Evolutionary conservation across 768 basidiomycete genomes (phyloP), one percentile per base, ranked within the genome.

Genomic region (Gloeopeniophorella convolvens): DNA sequence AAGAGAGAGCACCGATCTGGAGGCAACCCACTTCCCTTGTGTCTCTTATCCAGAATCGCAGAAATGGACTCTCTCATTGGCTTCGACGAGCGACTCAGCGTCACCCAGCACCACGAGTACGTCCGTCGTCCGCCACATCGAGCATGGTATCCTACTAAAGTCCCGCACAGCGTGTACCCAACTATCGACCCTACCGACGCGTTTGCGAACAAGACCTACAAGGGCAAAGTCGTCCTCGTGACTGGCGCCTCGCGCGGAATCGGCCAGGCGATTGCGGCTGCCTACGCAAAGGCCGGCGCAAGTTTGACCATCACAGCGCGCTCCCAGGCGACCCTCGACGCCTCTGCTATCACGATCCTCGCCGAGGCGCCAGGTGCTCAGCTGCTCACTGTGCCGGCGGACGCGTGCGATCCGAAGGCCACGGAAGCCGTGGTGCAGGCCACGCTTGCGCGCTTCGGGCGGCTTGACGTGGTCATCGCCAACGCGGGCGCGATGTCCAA

Each of bases 391-490:
- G 41, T 56, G 12, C 32, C 16, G 10, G 43, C 56, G 1, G 57
- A 60, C 43, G 48, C 54, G n/a, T n/a, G 13, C 48, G 48, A 45
- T 26, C 20, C 13, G 12, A 6, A 9, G 21, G 12, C 15, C 37
- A 39, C 4, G 37, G 26, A 32, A 7, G 46, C 45, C 13, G 35
- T 33, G 4, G 34, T 62, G 27, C 45, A 51, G 20, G 20, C 32
- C 5, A 50, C 50, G 2, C 58, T 59, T n/a, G 51, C 56, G 15
- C 41, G 42, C 18, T 60, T 57, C 46, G 55, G 57, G 13, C 36
- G 36, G n/a, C 44, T 57, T 16, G 59, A 63, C 33, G 45, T 55
- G 11, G 56, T 51, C 32, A 24, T 58, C 5, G 42, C 47, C 3
- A 58, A 51, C 35, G 56, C 59, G 15, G 39, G 11, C 11, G 35